Evolutionary conservation across 2,329 filamentous ascomycete genomes (phyloP), one percentile per base, ranked within the genome.

Genomic region (Nemania diffusa): DNA sequence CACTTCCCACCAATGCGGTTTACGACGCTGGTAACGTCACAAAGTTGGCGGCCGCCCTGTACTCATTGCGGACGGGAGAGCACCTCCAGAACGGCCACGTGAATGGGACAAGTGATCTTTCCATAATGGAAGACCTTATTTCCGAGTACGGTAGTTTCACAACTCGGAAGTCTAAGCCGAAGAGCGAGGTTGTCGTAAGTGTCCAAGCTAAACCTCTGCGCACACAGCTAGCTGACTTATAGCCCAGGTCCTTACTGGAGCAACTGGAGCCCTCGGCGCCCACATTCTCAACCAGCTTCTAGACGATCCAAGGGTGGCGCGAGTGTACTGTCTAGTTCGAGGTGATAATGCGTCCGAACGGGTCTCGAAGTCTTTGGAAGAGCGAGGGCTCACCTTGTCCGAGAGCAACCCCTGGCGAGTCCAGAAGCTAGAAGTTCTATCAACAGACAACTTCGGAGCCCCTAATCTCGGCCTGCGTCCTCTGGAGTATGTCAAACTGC

Each of bases 71-170:
- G 44, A 76, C 62, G 1, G 65, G 44, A 2, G 67, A 76, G 27
- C 71, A 73, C 44, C 50, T 69, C 13, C 61, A 68, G 15, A 65
- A 71, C 37, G 56, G 58, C 4, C 48, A 67, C 20, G 48, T 48
- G 9, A 17, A 29, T 57, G 42, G 57, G 75, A 57, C 57, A 79
- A 50, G 85, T 84, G 71, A 78, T n/a, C 65, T 72, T 46, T 9
- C 42, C 11, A 67, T 62, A 48, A 75, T 74, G 73, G 66, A 72
- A 27, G 73, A 78, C 1, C 73, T 88, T 55, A 82, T 86, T 15
- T 73, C 81, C 6, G 78, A 83, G 61, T 85, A 84, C 65, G 80
- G 83, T 15, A 69, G 72, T 1, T 86, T 85, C 69, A 65, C 74
- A n/a, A 26, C 56, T 4, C 64, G 64, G 44, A 65, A 68, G 4